phyloP scores from a whole-genome alignment of 2,329 filamentous ascomycete genomes.

The Beauveria bassiana region DNA sequence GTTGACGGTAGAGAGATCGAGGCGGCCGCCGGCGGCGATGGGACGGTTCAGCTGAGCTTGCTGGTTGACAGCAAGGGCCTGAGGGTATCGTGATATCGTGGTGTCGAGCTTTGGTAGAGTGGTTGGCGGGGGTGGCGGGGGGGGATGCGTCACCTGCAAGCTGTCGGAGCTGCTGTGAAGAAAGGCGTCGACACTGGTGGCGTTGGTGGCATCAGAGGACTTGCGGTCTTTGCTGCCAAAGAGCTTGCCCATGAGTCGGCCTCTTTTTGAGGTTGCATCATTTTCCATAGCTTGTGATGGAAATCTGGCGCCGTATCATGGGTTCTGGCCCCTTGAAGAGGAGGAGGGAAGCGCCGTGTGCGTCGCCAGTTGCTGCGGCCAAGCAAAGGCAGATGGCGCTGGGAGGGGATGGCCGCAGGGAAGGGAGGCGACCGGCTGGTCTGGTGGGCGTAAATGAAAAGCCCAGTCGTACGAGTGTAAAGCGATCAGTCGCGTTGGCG shows the following conservation, averaged over 20 bases:
- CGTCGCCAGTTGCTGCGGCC: conserved; percentile 16
- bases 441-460: background rate
- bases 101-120: conserved; percentile 47
- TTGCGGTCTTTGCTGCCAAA: conserved; percentile 43
- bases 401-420: background rate
- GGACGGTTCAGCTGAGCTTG: conserved; percentile 37
- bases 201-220: conserved; percentile 25
- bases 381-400: conserved; percentile 12
- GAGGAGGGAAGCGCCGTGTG: conserved; percentile 12
- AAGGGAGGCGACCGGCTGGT: background rate
- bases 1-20: conserved; percentile 32
- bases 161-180: conserved; percentile 47
- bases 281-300: conserved; percentile 35
- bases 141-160: conserved; percentile 44
- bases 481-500: background rate
- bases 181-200: conserved; percentile 50
- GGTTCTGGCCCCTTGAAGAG: conserved; percentile 16
- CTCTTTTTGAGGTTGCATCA: conserved; percentile 35
- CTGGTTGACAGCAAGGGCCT: conserved; percentile 39
- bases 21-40: conserved; percentile 28
- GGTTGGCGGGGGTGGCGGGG: conserved; percentile 32
- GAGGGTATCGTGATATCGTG: conserved; percentile 47
- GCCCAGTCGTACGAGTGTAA: background rate
- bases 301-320: conserved; percentile 20
- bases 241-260: conserved; percentile 57